Percentiles rank a stretch among this genome's conserved stretches.
phyloP scores from a whole-genome alignment of 192 early-diverging fungal species.

The Gamsiella multidivaricata region DNA sequence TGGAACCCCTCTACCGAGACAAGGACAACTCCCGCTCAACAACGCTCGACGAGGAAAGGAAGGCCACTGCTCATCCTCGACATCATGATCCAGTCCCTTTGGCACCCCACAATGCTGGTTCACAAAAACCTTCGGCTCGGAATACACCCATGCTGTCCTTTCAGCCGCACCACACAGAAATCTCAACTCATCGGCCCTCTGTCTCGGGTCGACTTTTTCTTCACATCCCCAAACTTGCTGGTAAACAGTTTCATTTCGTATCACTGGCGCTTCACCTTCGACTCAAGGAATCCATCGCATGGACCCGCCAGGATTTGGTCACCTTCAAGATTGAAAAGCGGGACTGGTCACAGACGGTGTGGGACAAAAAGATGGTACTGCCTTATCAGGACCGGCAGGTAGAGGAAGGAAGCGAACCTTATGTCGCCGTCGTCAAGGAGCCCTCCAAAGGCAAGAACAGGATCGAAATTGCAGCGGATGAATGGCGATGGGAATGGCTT shows the following conservation, averaged over 20 bases:
- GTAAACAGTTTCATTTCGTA: conserved; percentile 38
- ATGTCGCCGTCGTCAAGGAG: conserved; percentile 29
- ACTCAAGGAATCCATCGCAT: conserved; percentile 32
- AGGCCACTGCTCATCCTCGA: not conserved
- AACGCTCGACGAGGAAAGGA: conserved; percentile 11
- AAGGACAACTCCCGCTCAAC: conserved; percentile 4
- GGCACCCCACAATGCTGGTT: conserved; percentile 1
- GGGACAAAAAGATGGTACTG: conserved; percentile 29
- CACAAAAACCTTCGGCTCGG: conserved; percentile 26
- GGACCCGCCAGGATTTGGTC: conserved; percentile 39
- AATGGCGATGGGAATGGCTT: conserved; percentile 52
- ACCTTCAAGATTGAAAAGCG: conserved; percentile 42
- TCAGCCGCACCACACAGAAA: conserved; percentile 41
- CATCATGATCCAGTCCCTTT: not conserved
- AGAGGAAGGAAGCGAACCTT: conserved; percentile 13
- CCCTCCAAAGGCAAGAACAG: conserved; percentile 4
- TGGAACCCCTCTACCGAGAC: too few species aligned
- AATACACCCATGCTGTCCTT: conserved; percentile 46
- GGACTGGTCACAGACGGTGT: conserved; percentile 39
- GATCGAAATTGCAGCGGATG: conserved; percentile 24
- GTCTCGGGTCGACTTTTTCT: conserved; percentile 39
- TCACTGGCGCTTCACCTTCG: conserved; percentile 37
- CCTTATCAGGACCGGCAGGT: conserved; percentile 33
- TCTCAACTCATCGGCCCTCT: conserved; percentile 40
- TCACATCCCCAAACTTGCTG: conserved; percentile 36